Evolutionary conservation across 768 basidiomycete genomes (phyloP), one percentile per base, ranked within the genome.

Genomic region (Roridomyces roridus): DNA sequence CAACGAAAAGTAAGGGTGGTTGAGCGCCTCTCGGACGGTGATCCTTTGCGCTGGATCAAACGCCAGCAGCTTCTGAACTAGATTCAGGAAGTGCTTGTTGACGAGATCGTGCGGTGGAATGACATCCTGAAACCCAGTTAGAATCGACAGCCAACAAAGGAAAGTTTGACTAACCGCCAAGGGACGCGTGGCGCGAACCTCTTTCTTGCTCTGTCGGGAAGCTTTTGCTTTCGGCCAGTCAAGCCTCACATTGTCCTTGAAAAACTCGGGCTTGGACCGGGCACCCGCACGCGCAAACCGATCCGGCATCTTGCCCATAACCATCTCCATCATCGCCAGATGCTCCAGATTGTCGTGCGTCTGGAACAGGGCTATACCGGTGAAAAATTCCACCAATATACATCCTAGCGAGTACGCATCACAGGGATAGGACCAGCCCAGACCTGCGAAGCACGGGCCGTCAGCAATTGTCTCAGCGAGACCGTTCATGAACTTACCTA

Each of bases 301-400:
- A 46, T 91, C 87, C 0, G 96, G 93, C 89, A 98, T 96, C 77
- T 91, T 92, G 55, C 96, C 96, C 92, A 98, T 98, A 35, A 98
- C 97, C 71, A 92, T 89, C 71, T 98, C 96, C 97, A 99, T 99
- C 97, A 99, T 99, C 36, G 96, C 97, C 14, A 99, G 85, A 74
- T 99, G 97, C 72, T 99, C 97, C 9, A 98, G 84, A 71, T 99
- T 98, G 74, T 98, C 96, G 67, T 98, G 97, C 0, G 97, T 98
- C 74, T 99, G 97, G 76, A 97, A 99, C n/a, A 99, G 83, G 8
- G 97, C 97, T 29, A 94, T 86, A 24, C 97, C 97, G 17, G 97
- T 99, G 77, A 87, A 96, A 72, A 99, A 98, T 72, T 99, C 97
- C 55, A 99, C 96, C 23, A 99, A 85, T 64, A 99, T 99, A 75